These are phyloP conservation scores for Phytophthora vignae DNA, from an alignment of 352 stramenopile species.

Conservation along the genomic window DNA sequence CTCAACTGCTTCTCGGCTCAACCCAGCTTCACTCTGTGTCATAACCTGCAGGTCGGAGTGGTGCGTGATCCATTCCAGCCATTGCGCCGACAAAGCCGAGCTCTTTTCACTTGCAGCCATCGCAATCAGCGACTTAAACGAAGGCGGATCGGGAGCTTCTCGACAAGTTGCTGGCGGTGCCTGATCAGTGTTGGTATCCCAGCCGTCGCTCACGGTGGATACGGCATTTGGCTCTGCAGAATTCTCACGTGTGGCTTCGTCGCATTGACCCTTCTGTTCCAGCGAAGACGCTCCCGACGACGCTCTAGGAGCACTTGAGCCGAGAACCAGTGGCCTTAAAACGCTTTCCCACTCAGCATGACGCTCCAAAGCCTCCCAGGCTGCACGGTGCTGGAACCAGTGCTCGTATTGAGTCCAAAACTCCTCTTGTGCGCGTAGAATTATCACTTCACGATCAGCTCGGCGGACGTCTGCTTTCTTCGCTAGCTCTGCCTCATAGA, in stretches of 20 bases:
- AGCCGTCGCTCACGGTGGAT: not conserved
- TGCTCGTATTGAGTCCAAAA: conserved; percentile 4
- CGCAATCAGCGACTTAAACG: not conserved
- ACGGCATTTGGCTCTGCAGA: not conserved
- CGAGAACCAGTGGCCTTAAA: conserved; percentile 9
- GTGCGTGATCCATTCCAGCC: conserved; percentile 9
- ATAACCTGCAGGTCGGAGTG: conserved; percentile 18
- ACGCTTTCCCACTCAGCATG: conserved; percentile 15
- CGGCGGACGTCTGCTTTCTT: not conserved
- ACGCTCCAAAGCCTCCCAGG: conserved; percentile 18
- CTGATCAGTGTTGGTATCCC: too few relatives aligned
- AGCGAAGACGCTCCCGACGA: not conserved
- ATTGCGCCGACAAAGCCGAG: not conserved
- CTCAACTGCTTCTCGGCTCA: conserved; percentile 6
- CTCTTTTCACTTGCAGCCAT: not conserved
- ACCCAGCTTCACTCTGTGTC: conserved; percentile 5
- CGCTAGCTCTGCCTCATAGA: conserved; percentile 7
- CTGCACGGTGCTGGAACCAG: conserved; percentile 21
- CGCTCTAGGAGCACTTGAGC: not conserved
- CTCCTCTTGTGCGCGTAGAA: conserved; percentile 1
- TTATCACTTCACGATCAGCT: not conserved
- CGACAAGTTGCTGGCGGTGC: too few relatives aligned
- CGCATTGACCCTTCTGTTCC: not conserved
- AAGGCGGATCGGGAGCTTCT: not conserved
- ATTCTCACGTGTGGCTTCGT: not conserved